Base-by-base conservation (phyloP, 2,329 filamentous ascomycete genomes). In the Chaetothyriales sp. region DNA sequence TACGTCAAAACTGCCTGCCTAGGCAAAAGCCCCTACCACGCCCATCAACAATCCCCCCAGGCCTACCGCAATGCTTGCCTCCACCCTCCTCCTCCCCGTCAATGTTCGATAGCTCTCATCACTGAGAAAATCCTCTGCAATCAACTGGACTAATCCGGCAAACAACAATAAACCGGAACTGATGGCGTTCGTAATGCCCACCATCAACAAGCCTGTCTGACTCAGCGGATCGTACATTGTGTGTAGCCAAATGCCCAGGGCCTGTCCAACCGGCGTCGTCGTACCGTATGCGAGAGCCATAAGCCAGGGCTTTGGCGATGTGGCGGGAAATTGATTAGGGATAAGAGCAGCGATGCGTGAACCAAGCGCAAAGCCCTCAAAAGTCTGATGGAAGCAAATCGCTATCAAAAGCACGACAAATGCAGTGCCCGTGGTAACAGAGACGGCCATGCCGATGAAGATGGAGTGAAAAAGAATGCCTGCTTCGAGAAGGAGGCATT, bases 131-230 rank as follows among this genome's bases (percentile, higher is more conserved):
- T 94, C 87, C 66, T 93, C 86, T 0, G 86, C 84, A 46, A 94
- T 73, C 18, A 94, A 73, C 68, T 94, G 86, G 3, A 93, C 87
- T 44, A 94, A 69, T 0, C 85, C 86, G 0, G 87, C 86, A 63
- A 90, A 93, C 2, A 93, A 71, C 25, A 94, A 67, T 48, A 94
- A 70, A 0, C 87, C 87, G 48, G 83, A 82, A 8, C 83, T 88
- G 48, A 93, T 83, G 42, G 85, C 86, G 61, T 94, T 93, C 75
- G 90, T 92, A 62, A 89, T 79, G 6, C 87, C 87, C 5, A 93
- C 86, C 69, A 90, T 83, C 22, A 93, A 69, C 46, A 93, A 68
- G 0, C 87, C 86, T 0, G 80, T 78, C 62, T 86, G 77, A 60
- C 83, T 86, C 59, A 78, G 75, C 1, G 87, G 86, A 57, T 88